Conservation (phyloP, 2,329 filamentous ascomycete species). For the Blumeria hordei region DNA sequence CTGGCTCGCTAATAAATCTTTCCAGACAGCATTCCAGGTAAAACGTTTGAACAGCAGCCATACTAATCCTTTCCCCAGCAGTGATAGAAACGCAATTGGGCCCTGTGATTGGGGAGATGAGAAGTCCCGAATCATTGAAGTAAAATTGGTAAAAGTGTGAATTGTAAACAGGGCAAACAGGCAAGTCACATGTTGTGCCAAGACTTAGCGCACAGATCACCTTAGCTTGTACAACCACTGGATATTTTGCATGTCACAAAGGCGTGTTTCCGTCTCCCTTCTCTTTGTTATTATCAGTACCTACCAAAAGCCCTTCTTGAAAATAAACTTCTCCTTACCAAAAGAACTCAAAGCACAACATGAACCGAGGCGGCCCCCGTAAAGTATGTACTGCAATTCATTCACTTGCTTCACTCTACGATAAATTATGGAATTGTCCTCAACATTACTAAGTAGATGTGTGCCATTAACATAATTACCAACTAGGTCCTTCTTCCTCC, state of each 20-base stretch:
- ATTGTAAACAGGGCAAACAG: too few relatives aligned
- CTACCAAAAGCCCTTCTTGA: too few relatives aligned
- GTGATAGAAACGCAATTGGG: background rate
- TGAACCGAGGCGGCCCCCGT: background rate
- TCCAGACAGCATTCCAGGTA: background rate
- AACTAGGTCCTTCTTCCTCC: constrained; percentile 32
- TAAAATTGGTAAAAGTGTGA: too few relatives aligned
- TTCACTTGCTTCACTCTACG: background rate
- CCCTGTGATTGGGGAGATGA: background rate
- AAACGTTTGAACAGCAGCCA: background rate
- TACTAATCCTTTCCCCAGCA: background rate
- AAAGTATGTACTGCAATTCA: background rate
- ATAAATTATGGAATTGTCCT: background rate
- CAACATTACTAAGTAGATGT: background rate
- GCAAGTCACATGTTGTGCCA: too few relatives aligned
- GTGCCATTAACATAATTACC: too few relatives aligned
- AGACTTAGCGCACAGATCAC: too few relatives aligned
- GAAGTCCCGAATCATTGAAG: background rate
- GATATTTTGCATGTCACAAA: too few relatives aligned
- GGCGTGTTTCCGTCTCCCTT: too few relatives aligned
- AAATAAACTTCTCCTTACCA: too few relatives aligned
- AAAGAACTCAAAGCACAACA: background rate
- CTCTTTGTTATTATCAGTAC: too few relatives aligned
- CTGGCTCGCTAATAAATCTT: background rate
- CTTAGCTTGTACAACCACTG: too few relatives aligned